These are phyloP conservation scores for Pistacia atlantica DNA, from an alignment of 345 rosid species.

Conservation along the genomic window DNA sequence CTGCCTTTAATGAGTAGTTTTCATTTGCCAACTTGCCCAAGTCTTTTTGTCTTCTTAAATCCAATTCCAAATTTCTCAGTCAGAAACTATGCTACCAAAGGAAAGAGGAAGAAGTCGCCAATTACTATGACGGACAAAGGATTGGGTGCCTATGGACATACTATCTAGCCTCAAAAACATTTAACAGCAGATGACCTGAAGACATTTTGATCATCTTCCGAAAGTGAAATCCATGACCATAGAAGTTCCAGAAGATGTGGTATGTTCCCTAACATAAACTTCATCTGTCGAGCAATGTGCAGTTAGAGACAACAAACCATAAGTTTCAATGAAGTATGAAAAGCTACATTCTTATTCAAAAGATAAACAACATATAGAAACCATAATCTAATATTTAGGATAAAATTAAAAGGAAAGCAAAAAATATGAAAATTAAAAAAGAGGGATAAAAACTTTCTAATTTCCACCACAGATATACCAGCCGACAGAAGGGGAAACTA, in stretches of 20 bases:
- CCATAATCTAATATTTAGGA: background rate
- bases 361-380: background rate
- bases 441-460: background rate
- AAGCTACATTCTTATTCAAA: background rate
- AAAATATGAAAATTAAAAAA: background rate
- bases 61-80: background rate
- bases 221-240: slow-evolving; percentile 97
- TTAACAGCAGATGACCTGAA: slow-evolving; percentile 57
- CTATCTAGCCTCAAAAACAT: background rate
- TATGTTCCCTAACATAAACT: slow-evolving; percentile 89
- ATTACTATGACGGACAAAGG: background rate
- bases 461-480: background rate
- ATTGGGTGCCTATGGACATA: background rate
- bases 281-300: slow-evolving; percentile 61
- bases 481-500: background rate
- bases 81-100: background rate
- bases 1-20: background rate
- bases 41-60: background rate
- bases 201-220: slow-evolving; percentile 75
- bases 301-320: slow-evolving; percentile 14
- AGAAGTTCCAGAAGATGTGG: slow-evolving; percentile 85
- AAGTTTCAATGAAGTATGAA: background rate
- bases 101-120: background rate
- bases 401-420: background rate
- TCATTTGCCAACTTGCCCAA: background rate